Conservation (phyloP, 345 rosid species). For the Syzygium aqueum region DNA sequence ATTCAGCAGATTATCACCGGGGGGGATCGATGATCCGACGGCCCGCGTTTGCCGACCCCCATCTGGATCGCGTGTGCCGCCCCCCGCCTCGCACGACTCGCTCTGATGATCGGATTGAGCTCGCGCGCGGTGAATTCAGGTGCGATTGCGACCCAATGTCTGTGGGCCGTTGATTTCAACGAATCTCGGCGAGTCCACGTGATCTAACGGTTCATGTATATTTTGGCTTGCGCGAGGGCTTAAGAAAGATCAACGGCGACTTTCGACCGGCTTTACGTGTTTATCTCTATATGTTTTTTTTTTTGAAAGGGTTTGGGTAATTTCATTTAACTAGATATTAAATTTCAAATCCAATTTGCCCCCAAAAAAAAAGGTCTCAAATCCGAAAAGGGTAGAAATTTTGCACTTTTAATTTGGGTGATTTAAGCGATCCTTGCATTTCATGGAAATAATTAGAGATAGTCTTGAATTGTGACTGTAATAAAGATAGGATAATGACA, state of each 20-base stretch:
- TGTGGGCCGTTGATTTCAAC: neutral
- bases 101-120: neutral
- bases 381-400: neutral
- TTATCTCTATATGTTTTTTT: neutral
- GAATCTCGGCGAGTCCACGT: neutral
- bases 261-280: neutral
- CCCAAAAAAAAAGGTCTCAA: neutral
- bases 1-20: neutral
- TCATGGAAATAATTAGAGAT: fast-evolving
- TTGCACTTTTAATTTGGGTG: neutral
- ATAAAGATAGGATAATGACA: neutral
- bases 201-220: neutral
- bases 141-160: neutral
- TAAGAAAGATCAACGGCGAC: neutral
- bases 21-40: neutral
- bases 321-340: neutral
- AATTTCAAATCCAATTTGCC: neutral
- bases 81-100: no score
- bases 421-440: neutral
- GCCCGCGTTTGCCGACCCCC: no score
- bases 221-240: neutral
- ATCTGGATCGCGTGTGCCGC: no score
- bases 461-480: fast-evolving
- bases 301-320: neutral
- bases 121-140: neutral